Percentiles rank a stretch among this genome's conserved stretches.
Conservation (phyloP, 2,329 filamentous ascomycete species). For the Xylariales sp. region DNA sequence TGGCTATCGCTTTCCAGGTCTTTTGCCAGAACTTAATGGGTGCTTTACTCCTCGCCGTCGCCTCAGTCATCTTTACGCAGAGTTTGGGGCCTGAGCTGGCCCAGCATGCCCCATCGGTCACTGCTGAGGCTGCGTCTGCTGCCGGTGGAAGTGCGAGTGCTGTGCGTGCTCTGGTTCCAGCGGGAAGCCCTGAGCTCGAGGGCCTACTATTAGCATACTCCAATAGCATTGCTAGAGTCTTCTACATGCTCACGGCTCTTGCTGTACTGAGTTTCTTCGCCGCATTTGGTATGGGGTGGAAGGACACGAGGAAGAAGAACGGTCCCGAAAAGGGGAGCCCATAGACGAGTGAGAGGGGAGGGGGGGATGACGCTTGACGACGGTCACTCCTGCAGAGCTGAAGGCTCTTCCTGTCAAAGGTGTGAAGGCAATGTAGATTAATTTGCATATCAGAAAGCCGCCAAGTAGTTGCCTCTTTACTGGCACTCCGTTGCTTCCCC, state of each 20-base stretch:
- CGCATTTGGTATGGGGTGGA: slow-evolving; percentile 23
- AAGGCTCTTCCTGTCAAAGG: no score
- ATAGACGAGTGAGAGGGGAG: no score
- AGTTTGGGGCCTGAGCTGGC: slow-evolving; percentile 16
- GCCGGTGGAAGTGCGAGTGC: slow-evolving; percentile 24
- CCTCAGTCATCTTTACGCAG: slow-evolving; percentile 25
- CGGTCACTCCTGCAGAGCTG: no score
- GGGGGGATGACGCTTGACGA: no score
- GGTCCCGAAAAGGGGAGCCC: no score
- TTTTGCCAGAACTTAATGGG: slow-evolving; percentile 23
- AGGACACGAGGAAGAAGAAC: slow-evolving; percentile 14
- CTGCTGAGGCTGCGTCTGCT: slow-evolving; percentile 17
- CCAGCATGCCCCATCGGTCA: slow-evolving; percentile 19
- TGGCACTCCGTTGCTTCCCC: no score
- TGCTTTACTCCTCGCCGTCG: slow-evolving; percentile 23
- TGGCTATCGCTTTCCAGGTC: slow-evolving; percentile 22
- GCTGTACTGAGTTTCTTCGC: slow-evolving; percentile 20
- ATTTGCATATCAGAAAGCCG: no score
- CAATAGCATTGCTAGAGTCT: slow-evolving; percentile 18
- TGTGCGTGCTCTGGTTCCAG: slow-evolving; percentile 21
- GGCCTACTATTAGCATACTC: slow-evolving; percentile 20
- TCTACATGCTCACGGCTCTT: slow-evolving; percentile 21
- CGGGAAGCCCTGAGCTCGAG: slow-evolving; percentile 21
- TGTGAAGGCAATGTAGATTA: no score
- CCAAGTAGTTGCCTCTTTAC: no score